Percentiles rank a stretch among this genome's conserved stretches.
These are phyloP conservation scores for Furcasterigmium furcatum DNA, from an alignment of 2,329 filamentous ascomycete species.

Conservation along the genomic window DNA sequence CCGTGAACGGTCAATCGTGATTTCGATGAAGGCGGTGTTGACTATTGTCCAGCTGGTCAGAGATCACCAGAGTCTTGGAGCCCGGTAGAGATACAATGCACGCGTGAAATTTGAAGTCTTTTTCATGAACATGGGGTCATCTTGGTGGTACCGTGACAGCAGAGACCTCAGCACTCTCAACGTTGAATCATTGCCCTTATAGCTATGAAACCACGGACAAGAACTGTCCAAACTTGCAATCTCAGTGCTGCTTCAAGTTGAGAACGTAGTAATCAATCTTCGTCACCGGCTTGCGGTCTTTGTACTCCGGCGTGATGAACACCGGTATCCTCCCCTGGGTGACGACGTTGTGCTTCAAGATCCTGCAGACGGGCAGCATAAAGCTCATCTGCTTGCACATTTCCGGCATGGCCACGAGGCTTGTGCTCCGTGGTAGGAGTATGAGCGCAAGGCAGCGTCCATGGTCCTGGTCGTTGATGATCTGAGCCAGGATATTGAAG, in stretches of 20 bases:
- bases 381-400: not conserved
- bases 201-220: no score
- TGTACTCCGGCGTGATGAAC: not conserved
- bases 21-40: no score
- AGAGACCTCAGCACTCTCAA: no score
- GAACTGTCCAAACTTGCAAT: no score
- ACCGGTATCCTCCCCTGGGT: not conserved
- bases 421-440: not conserved
- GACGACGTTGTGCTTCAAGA: not conserved
- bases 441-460: not conserved
- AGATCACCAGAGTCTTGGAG: no score
- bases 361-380: not conserved
- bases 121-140: no score
- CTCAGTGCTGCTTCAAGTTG: not conserved
- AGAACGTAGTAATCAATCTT: not conserved
- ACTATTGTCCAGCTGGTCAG: no score
- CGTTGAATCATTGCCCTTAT: no score
- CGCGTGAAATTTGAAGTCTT: no score
- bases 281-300: not conserved
- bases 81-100: no score
- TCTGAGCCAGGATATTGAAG: not conserved
- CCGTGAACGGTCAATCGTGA: no score
- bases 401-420: not conserved
- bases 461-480: not conserved
- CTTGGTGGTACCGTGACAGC: no score